phyloP scores from a whole-genome alignment of 2,329 filamentous ascomycete species.

The Epicoccum nigrum region DNA sequence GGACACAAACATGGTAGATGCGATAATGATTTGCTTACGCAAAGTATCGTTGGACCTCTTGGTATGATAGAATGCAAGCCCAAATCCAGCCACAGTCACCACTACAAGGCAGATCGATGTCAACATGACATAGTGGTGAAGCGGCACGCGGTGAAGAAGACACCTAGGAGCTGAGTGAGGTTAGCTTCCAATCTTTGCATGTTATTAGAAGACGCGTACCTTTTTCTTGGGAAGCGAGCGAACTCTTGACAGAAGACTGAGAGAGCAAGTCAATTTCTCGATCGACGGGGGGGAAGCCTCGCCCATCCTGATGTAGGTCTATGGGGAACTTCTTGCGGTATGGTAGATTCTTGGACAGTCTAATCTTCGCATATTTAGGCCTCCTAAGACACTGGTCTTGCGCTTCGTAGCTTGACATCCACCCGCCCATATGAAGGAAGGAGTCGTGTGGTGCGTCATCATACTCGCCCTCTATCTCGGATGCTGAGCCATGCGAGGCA shows the following conservation, averaged over 20 bases:
- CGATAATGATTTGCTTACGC: conserved; percentile 31
- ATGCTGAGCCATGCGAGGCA: conserved; percentile 34
- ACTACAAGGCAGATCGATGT: conserved; percentile 17
- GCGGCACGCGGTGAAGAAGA: background rate
- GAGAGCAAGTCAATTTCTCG: conserved; percentile 18
- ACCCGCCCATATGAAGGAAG: conserved; percentile 28
- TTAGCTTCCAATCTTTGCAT: conserved; percentile 13
- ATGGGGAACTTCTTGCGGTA: conserved; percentile 30
- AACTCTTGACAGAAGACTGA: conserved; percentile 2
- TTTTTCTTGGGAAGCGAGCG: background rate
- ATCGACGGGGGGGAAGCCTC: conserved; percentile 8
- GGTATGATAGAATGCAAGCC: conserved; percentile 20
- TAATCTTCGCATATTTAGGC: conserved; percentile 18
- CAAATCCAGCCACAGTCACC: conserved; percentile 20
- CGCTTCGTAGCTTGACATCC: conserved; percentile 17
- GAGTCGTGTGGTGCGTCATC: conserved; percentile 10
- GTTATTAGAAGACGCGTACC: background rate
- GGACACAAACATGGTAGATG: conserved; percentile 26
- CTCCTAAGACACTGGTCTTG: conserved; percentile 19
- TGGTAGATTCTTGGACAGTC: conserved; percentile 6
- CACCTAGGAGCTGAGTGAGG: background rate
- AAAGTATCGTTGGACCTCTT: conserved; percentile 25
- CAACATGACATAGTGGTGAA: conserved; percentile 20
- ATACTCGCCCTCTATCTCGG: conserved; percentile 27
- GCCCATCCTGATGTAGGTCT: conserved; percentile 8